Evolutionary conservation across 2,329 filamentous ascomycete genomes (phyloP), one percentile per base, ranked within the genome.

Genomic region (Achaetomium macrosporum): DNA sequence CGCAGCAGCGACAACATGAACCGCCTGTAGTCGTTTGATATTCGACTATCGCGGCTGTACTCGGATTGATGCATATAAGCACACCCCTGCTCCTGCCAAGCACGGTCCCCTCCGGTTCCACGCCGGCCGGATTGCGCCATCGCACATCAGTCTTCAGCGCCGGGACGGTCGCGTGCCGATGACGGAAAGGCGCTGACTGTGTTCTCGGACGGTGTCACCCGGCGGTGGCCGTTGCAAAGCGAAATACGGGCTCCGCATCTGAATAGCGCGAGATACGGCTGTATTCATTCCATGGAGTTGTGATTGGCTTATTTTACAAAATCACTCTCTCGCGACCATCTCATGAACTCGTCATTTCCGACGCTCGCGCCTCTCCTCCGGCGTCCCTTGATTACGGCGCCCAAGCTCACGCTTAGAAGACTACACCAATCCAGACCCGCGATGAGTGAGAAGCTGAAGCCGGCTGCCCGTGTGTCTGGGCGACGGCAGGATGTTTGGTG

Each of bases 401-500:
- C 35, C 10, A 41, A 15, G 9, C 9, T 40, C 47, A 29, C 31
- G 12, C 39, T 50, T n/a, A 42, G 42, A 40, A 37, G 39, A 47
- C 19, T 46, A 16, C 31, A 53, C 43, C 37, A 45, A 20, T 50
- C 59, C 13, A 30, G 31, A 16, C 46, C 47, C 49, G 45, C 30
- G 50, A 63, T 63, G 61, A 60, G 52, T 41, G 57, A 56, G 41
- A 64, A 64, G 43, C 50, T 64, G 15, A 57, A 63, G 51, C 62
- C 62, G 19, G 62, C 62, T 10, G 61, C 61, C 50, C 62, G 62
- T 29, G 62, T 64, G 10, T 39, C 57, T 7, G 55, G 60, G 42
- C 47, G 50, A 17, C 54, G 61, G 17, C 61, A 64, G 45, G 62
- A 64, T 61, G 62, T 64, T 15, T 64, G 62, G 62, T 63, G 41